Percentiles rank a stretch among this genome's conserved stretches.
These are phyloP conservation scores for Tagetes patula DNA, from an alignment of 129 eudicot species.

Conservation along the genomic window DNA sequence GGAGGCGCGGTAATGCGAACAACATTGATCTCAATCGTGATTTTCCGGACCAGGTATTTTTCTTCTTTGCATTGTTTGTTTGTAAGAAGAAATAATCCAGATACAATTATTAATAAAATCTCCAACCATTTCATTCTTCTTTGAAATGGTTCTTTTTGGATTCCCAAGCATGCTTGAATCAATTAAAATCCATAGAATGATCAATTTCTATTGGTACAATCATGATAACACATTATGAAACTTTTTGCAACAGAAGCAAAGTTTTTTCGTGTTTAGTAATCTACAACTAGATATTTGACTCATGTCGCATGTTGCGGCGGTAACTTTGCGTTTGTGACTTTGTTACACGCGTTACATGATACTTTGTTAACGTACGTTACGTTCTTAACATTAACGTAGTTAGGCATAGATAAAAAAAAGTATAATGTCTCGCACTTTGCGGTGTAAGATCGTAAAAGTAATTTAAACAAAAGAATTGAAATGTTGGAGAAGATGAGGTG, in stretches of 20 bases:
- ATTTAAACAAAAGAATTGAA: too few relatives aligned
- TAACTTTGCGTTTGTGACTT: too few relatives aligned
- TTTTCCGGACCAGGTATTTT: conserved; percentile 92
- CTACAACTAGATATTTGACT: too few relatives aligned
- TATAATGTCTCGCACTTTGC: too few relatives aligned
- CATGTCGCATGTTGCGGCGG: too few relatives aligned
- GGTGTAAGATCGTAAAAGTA: too few relatives aligned
- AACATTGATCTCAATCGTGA: conserved; percentile 86
- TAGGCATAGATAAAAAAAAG: too few relatives aligned
- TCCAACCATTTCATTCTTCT: neutral
- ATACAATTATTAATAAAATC: neutral
- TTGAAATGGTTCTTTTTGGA: neutral
- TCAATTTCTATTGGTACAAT: neutral
- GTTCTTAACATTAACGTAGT: too few relatives aligned
- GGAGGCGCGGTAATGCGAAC: conserved; percentile 85
- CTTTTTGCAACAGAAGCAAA: neutral
- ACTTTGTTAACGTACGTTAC: too few relatives aligned
- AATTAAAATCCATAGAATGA: neutral
- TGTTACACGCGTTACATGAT: too few relatives aligned
- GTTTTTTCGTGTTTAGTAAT: neutral
- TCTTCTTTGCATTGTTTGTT: conserved; percentile 18
- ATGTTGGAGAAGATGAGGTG: too few relatives aligned
- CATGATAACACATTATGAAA: neutral
- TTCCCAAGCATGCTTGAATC: neutral
- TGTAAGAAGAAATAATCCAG: neutral